These are phyloP conservation scores for Rutidosis leptorrhynchoides DNA, from an alignment of 129 eudicot genomes.

Conservation along the genomic window DNA sequence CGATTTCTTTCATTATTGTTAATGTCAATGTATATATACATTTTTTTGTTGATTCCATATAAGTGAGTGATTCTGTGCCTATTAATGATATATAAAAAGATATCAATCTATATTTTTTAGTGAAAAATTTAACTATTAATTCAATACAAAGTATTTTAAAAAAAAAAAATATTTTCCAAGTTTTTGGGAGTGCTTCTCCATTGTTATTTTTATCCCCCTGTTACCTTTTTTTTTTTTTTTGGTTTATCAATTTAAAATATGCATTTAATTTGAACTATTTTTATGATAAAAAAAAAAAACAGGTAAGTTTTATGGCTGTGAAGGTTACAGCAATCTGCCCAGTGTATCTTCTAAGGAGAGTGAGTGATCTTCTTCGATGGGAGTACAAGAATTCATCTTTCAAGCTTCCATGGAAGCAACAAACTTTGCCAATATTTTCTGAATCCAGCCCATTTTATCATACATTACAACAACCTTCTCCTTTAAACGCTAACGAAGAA, in stretches of 20 bases:
- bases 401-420: conserved; percentile 82
- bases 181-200: no score
- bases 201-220: no score
- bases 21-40: no score
- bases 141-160: no score
- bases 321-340: conserved; percentile 82
- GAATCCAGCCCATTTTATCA: conserved; percentile 78
- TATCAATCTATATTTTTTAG: no score
- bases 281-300: conserved; percentile 13
- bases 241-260: background rate
- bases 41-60: no score
- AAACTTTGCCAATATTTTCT: conserved; percentile 59
- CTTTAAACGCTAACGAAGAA: conserved; percentile 67
- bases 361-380: conserved; percentile 85
- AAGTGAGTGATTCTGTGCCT: no score
- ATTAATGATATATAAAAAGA: no score
- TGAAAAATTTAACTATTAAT: no score
- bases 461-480: conserved; percentile 52
- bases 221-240: no score
- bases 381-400: conserved; percentile 48
- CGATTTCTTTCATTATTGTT: no score
- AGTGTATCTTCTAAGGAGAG: conserved; percentile 46
- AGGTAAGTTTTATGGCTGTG: conserved; percentile 84
- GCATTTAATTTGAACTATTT: background rate
- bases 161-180: no score